Evolutionary conservation across 2,329 filamentous ascomycete genomes (phyloP).

Genomic region (Thielaviopsis ethacetica): DNA sequence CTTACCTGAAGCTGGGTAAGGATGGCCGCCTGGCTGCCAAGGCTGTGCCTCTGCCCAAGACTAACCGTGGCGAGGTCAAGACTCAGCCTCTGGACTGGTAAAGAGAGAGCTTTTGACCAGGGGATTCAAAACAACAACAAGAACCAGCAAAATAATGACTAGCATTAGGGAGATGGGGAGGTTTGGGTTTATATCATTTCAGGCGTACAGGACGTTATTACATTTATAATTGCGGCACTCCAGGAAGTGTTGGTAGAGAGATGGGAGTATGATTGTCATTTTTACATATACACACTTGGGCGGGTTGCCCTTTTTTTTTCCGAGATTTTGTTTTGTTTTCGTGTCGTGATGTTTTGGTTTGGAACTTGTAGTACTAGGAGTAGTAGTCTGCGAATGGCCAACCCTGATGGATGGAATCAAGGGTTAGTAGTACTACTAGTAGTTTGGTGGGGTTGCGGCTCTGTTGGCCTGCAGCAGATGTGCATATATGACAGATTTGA

Average conservation of each 20-base stretch:
- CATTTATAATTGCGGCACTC: neutral
- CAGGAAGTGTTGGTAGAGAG: neutral
- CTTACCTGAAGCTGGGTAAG: constrained; percentile 52
- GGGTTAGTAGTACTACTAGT: neutral
- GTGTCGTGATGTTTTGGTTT: neutral
- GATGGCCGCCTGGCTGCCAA: constrained; percentile 40
- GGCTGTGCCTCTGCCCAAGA: constrained; percentile 61
- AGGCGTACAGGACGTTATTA: neutral
- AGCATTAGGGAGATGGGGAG: neutral
- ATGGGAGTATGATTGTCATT: neutral
- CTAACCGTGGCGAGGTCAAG: constrained; percentile 71
- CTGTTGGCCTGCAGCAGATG: too few species aligned
- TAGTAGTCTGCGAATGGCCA: too few species aligned
- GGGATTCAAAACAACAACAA: neutral
- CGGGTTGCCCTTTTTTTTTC: neutral
- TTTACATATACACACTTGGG: neutral
- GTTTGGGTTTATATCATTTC: constrained; percentile 10
- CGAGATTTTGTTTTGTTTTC: neutral
- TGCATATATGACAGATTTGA: too few species aligned
- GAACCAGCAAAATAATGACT: neutral
- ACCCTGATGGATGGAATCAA: neutral
- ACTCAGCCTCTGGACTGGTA: constrained; percentile 85
- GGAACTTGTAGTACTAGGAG: neutral
- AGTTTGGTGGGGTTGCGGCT: too few species aligned
- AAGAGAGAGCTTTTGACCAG: constrained; percentile 10